Conservation (phyloP, 345 rosid genomes). For the Arabidopsis thaliana region TAIR10.1 NC_003074.8:2500001-2500500, state of each 20-base stretch:
- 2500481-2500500: constrained; percentile 43
- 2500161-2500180: constrained; percentile 39
- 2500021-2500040: constrained; percentile 47
- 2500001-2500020: constrained; percentile 42
- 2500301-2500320: constrained; percentile 46
- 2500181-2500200: constrained; percentile 73
- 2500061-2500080: constrained; percentile 85
- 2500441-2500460: constrained; percentile 45
- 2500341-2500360: constrained; percentile 52
- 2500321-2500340: constrained; percentile 49
- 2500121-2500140: constrained; percentile 73
- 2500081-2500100: constrained; percentile 46
- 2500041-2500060: constrained; percentile 65
- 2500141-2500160: constrained; percentile 56
- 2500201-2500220: constrained; percentile 61
- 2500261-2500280: constrained; percentile 54
- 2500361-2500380: background rate
- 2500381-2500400: background rate
- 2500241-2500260: constrained; percentile 48
- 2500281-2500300: constrained; percentile 59
- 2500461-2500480: constrained; percentile 46
- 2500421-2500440: constrained; percentile 19
- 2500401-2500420: background rate
- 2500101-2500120: constrained; percentile 50
- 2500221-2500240: constrained; percentile 50